Conservation (phyloP, 2,329 filamentous ascomycete genomes). For the Talaromyces atroroseus region DNA sequence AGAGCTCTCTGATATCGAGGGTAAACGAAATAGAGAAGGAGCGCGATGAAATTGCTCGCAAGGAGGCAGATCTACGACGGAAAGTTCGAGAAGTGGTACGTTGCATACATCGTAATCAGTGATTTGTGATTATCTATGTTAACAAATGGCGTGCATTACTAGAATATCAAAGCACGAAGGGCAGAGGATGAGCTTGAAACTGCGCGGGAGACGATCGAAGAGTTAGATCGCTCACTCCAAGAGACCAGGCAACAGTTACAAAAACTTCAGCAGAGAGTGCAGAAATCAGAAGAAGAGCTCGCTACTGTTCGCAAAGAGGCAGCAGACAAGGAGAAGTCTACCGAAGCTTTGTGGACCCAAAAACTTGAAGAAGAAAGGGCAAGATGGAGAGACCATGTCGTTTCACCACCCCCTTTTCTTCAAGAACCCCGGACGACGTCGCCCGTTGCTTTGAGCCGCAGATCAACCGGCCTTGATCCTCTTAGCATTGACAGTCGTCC, state of each 20-base stretch:
- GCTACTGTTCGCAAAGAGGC: slow-evolving; percentile 53
- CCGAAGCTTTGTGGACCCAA: slow-evolving; percentile 53
- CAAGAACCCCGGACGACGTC: slow-evolving; percentile 36
- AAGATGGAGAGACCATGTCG: slow-evolving; percentile 51
- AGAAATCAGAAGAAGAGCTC: slow-evolving; percentile 56
- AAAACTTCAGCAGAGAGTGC: slow-evolving; percentile 36
- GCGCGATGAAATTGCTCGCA: slow-evolving; percentile 73
- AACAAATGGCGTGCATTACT: slow-evolving; percentile 17
- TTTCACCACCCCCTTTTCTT: slow-evolving; percentile 30
- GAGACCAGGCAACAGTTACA: slow-evolving; percentile 58
- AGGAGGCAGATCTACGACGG: slow-evolving; percentile 80
- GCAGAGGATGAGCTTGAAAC: slow-evolving; percentile 79
- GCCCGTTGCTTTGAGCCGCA: slow-evolving; percentile 38
- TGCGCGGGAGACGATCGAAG: slow-evolving; percentile 42
- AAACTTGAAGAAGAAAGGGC: slow-evolving; percentile 60
- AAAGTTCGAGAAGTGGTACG: slow-evolving; percentile 81
- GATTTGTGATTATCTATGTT: slow-evolving; percentile 4
- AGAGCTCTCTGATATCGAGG: slow-evolving; percentile 74
- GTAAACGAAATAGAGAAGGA: slow-evolving; percentile 80
- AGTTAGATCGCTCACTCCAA: slow-evolving; percentile 53
- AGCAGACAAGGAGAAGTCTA: slow-evolving; percentile 54
- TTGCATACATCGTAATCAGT: slow-evolving; percentile 14
- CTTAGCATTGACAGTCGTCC: slow-evolving; percentile 34
- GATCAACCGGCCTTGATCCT: slow-evolving; percentile 33
- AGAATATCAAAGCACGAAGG: slow-evolving; percentile 62